Conservation (phyloP, 169 alveolate species). For the Plasmodium cynomolgi region DNA sequence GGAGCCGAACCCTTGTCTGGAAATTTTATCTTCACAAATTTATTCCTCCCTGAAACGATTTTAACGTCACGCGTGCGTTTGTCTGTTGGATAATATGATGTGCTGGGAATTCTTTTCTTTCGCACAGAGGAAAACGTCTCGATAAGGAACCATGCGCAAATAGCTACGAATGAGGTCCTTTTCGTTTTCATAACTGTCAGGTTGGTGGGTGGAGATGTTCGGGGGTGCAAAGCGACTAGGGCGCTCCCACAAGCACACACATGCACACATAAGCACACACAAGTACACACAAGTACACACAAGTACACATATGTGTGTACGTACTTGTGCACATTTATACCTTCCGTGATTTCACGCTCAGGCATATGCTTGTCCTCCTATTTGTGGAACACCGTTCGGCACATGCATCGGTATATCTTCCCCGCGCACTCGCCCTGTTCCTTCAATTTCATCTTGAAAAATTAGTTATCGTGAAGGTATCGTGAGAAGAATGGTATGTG, state of each 20-base stretch:
- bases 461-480: background rate
- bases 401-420: background rate
- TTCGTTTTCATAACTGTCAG: constrained; percentile 29
- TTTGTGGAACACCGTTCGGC: background rate
- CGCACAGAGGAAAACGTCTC: background rate
- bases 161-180: constrained; percentile 3
- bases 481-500: background rate
- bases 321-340: background rate
- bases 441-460: background rate
- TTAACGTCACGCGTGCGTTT: background rate
- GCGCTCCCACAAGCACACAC: background rate
- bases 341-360: background rate
- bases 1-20: background rate
- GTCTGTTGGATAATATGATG: background rate
- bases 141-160: constrained; percentile 4
- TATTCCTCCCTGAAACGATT: background rate
- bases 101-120: background rate
- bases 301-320: background rate
- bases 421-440: background rate
- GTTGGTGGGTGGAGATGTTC: background rate
- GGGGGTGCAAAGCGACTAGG: background rate
- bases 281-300: background rate
- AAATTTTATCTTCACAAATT: background rate
- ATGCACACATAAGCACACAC: background rate
- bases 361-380: background rate